Base-by-base conservation (phyloP, 2,329 filamentous ascomycete species). In the Pseudocercospora macadamiae region DNA sequence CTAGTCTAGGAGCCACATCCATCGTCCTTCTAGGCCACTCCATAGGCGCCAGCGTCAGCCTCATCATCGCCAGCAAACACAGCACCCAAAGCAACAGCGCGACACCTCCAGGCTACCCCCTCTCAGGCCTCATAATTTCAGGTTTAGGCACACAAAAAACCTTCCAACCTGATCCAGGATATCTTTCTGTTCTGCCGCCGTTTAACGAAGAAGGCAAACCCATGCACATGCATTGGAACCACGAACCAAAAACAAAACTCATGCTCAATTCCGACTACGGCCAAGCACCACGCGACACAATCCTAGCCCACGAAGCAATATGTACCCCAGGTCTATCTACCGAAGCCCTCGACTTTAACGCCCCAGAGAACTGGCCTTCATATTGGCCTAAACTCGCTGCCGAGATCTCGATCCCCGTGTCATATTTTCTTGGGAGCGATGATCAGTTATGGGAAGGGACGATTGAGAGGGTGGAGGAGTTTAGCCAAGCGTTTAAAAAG, bases 241-340 rank as follows among this genome's bases (percentile, higher is more conserved):
- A 52, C 25, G 57, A 54, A 9, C 47, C 47, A 2, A 60, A 60
- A 23, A 60, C 57, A 10, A 60, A 60, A 36, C 48, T 60, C 26
- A 60, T 60, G 57, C 53, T 60, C 4, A 55, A 55, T 16, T 55
- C 52, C 14, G 57, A 54, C 12, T 25, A 55, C 8, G 52, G 52
- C 9, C 57, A 55, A 10, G 54, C 57, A 7, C 57, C 57, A 2
- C 52, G 51, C 23, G 57, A 56, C 32, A 60, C 57, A 2, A 53
- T 60, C 52, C 42, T 47, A 47, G 57, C 57, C 7, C 57, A 60
- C 32, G 57, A 59, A 30, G 26, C 47, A 10, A 60, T 60, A n/a
- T 60, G 51, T n/a, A 55, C 44, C 16, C 57, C 52, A 2, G 57
- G 52, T 5, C 53, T 60, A 16, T 48, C 28, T 7, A 52, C 52